Base-by-base conservation (phyloP, 306 rosid genomes). In the Quercus berberidifolia region DNA sequence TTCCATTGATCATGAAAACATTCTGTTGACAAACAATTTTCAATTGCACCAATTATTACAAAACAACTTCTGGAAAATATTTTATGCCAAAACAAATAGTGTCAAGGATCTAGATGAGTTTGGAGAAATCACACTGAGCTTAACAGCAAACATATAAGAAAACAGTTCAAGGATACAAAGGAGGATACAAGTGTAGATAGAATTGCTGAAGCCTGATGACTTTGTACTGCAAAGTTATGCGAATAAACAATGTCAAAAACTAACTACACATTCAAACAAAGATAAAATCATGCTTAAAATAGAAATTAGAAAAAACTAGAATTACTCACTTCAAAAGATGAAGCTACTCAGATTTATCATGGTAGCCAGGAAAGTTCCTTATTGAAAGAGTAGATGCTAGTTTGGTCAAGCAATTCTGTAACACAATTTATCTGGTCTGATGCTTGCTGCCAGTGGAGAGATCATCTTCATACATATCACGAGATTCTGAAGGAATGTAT, bases 121-220 rank as follows among this genome's bases (percentile, higher is more conserved):
- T 3, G 41, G 52, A 9, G 72, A 35, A 68, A 68, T 19, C 15
- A 68, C 28, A 35, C n/a, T 35, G 71, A 54, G 54, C 79, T 51
- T 56, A 79, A 71, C 41, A 7, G 54, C 38, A 75, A 68, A 58
- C 69, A 59, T 19, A 59, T 19, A 38, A 55, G 76, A 76, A 83
- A 90, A 35, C 71, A 74, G 74, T 79, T 49, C 41, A 89, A 91
- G 94, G 99, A 95, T 93, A 95, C 97, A 91, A 85, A 82, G 89
- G 85, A 90, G 99, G 98, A 95, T 95, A 95, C 96, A 84, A 79
- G 74, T 74, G 81, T 74, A 78, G 86, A 82, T 76, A 85, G 81
- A 83, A 87, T 76, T 83, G 87, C 89, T 71, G 94, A 87, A 84
- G 86, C 90, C 87, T 84, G 90, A 74, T 76, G 84, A 80, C 89